Conservation (phyloP, 2,329 filamentous ascomycete species). For the Pseudogymnoascus sp. region DNA sequence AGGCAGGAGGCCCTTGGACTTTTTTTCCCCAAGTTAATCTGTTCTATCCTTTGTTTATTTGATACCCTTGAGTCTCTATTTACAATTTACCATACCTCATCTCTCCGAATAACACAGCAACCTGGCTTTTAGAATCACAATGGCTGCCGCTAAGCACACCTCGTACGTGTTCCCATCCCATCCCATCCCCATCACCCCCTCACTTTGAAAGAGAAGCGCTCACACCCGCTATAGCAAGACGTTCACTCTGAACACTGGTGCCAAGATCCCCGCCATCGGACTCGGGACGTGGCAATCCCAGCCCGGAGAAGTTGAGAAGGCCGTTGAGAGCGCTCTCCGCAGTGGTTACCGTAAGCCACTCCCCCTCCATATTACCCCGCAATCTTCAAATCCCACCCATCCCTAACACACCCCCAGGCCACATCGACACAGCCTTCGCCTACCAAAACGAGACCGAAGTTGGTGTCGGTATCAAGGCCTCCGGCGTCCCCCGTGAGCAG, state of each 20-base stretch:
- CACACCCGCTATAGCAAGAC: conserved; percentile 34
- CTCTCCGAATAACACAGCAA: not conserved
- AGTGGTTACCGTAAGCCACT: conserved; percentile 67
- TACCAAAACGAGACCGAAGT: conserved; percentile 71
- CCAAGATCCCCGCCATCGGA: conserved; percentile 68
- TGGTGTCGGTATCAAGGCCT: conserved; percentile 54
- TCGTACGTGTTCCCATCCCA: conserved; percentile 14
- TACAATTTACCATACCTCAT: conserved; percentile 1
- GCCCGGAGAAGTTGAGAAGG: conserved; percentile 56
- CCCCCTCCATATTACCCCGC: conserved; percentile 27
- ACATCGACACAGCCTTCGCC: conserved; percentile 63
- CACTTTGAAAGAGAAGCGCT: conserved; percentile 15
- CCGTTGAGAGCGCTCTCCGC: conserved; percentile 61
- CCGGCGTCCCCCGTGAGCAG: conserved; percentile 54
- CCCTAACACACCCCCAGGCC: conserved; percentile 33
- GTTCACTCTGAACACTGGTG: conserved; percentile 66
- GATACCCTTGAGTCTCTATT: conserved; percentile 2
- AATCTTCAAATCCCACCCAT: conserved; percentile 3
- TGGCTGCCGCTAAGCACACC: conserved; percentile 10
- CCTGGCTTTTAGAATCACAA: not conserved
- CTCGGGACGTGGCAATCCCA: conserved; percentile 73
- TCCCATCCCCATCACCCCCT: not conserved
- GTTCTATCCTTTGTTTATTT: not conserved
- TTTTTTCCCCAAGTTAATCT: not conserved
- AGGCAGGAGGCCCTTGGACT: not conserved